Conservation (phyloP, 768 basidiomycete genomes). For the Postia placenta region DNA sequence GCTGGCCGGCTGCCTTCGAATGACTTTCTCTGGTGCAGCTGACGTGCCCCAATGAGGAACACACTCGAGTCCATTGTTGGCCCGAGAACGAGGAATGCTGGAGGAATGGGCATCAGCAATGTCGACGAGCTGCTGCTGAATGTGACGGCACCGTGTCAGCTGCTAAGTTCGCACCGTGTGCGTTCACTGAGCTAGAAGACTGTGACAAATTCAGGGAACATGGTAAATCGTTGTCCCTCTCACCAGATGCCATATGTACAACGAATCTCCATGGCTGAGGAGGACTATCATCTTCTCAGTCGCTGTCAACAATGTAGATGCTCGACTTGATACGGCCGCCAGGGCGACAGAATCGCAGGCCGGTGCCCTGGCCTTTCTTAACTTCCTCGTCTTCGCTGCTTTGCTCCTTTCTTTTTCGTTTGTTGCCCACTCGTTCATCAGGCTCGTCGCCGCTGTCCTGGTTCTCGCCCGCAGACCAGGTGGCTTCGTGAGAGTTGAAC, state of each 20-base stretch:
- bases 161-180: background rate
- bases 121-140: conserved; percentile 69
- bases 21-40: conserved; percentile 53
- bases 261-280: no score
- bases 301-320: conserved; percentile 18
- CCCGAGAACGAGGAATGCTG: conserved; percentile 37
- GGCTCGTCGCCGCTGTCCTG: background rate
- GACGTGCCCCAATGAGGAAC: conserved; percentile 70
- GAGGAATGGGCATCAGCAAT: conserved; percentile 46
- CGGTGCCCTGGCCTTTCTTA: conserved; percentile 3
- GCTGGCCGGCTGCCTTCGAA: conserved; percentile 49
- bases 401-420: background rate
- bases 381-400: conserved; percentile 2
- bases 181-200: background rate
- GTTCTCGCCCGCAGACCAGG: background rate
- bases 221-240: no score
- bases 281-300: no score
- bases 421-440: background rate
- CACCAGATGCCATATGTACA: no score
- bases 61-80: conserved; percentile 46
- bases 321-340: conserved; percentile 18
- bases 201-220: no score
- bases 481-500: background rate
- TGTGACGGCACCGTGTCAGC: conserved; percentile 54
- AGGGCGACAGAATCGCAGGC: conserved; percentile 10